phyloP scores from a whole-genome alignment of 257 asterid genomes.

The Solanum okadae region DNA sequence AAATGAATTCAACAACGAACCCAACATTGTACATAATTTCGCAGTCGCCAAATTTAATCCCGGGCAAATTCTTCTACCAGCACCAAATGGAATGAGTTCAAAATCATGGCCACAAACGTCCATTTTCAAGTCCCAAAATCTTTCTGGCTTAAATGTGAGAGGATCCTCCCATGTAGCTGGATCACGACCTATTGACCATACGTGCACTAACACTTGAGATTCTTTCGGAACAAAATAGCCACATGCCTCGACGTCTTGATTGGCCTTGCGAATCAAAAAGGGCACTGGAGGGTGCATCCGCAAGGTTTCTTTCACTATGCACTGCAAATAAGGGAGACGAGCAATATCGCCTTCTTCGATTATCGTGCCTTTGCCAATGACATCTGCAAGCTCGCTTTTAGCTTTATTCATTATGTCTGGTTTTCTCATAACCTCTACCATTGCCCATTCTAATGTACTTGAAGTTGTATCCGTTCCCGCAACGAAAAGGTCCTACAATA shows the following conservation, averaged over 20 bases:
- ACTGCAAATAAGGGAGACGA: constrained; percentile 45
- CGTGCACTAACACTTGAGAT: constrained; percentile 47
- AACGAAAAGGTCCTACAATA: constrained; percentile 44
- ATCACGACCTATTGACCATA: constrained; percentile 65
- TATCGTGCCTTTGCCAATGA: constrained; percentile 34
- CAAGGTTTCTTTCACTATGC: constrained; percentile 51
- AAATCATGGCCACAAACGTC: constrained; percentile 49
- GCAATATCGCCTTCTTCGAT: constrained; percentile 36
- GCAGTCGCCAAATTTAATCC: no score
- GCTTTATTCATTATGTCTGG: constrained; percentile 44
- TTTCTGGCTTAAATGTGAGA: constrained; percentile 51
- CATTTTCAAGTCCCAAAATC: constrained; percentile 35
- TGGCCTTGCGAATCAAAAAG: constrained; percentile 52
- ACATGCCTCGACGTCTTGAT: constrained; percentile 26
- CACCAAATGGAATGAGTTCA: constrained; percentile 70
- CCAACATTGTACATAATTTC: constrained; percentile 28
- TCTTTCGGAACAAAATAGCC: constrained; percentile 45
- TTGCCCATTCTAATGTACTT: constrained; percentile 73
- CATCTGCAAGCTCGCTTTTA: constrained; percentile 41
- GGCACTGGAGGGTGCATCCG: constrained; percentile 68
- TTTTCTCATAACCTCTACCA: constrained; percentile 55
- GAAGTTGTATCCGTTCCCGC: constrained; percentile 68
- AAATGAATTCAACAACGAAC: constrained; percentile 50
- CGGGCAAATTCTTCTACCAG: constrained; percentile 70
- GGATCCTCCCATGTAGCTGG: constrained; percentile 45